Base-by-base conservation (phyloP, 1,139 yeast genomes). In the Magnusiomyces sp. region DNA sequence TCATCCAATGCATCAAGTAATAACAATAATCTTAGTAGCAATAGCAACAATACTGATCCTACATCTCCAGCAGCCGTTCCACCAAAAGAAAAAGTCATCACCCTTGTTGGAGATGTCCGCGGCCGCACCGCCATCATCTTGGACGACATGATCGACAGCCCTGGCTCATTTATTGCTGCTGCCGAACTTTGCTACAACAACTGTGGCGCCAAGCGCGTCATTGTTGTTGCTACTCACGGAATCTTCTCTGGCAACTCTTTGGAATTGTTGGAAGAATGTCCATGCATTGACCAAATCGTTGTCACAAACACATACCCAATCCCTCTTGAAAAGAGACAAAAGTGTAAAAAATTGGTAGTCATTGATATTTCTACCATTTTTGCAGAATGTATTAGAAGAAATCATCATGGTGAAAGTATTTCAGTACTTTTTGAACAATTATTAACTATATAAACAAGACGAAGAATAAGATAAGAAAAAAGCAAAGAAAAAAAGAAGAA, bases 331-430 rank as follows among this genome's bases (percentile, higher is more conserved):
- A 74, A 78, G 59, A 73, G 79, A 49, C 75, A 73, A 48, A 73
- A 71, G 47, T 75, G 80, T 55, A 70, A 76, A 52, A 88, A 89
- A 65, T 75, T 94, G 61, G 81, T 81, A 11, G 85, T 88, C 46
- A 92, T 94, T 62, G 98, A 94, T 64, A 94, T 94, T 46, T 85
- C 96, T 50, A 84, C 95, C 27, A 90, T 92, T 51, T 85, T 94
- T 64, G 97, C 98, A 36, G 99, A 94, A 71, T 92, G 97, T 70
- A 92, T 94, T 56, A 81, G 99, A 72, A 84, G 99, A 72, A 96
- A 92, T 66, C 98, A 94, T 67, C 90, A 90, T 62, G 98, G 97
- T 64, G 97, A 90, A 71, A 83, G 95, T 56, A 90, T 90, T 56
- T 85, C 95, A 36, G 95, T 89, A 38, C 72, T 90, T 60, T 90